These are phyloP conservation scores for Kodamaea hsintzibuensis DNA, from an alignment of 805 yeast genomes.

Conservation along the genomic window DNA sequence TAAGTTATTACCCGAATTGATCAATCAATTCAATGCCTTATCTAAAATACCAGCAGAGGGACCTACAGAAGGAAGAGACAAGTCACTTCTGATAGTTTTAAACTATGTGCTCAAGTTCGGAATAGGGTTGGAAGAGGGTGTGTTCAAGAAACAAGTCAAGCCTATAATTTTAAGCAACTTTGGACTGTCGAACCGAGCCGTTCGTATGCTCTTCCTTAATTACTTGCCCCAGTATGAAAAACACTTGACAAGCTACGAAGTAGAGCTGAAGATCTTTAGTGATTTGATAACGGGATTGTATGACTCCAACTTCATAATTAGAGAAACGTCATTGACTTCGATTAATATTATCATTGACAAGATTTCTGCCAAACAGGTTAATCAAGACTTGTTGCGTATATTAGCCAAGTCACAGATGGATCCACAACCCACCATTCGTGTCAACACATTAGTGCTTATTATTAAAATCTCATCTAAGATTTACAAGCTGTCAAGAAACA, in stretches of 20 bases:
- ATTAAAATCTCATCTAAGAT: conserved; percentile 64
- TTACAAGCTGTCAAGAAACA: conserved; percentile 56
- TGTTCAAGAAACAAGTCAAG: conserved; percentile 46
- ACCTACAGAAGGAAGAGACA: conserved; percentile 13
- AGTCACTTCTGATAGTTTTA: conserved; percentile 36
- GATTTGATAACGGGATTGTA: conserved; percentile 77
- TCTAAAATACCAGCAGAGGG: conserved; percentile 14
- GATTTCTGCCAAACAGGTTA: conserved; percentile 75
- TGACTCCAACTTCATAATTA: conserved; percentile 77
- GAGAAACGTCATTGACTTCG: conserved; percentile 78
- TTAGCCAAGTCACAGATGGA: conserved; percentile 84
- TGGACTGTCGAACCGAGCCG: conserved; percentile 69
- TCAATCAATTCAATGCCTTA: conserved; percentile 40
- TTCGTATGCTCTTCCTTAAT: conserved; percentile 70
- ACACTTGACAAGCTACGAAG: conserved; percentile 54
- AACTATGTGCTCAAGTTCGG: conserved; percentile 43
- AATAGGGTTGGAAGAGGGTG: conserved; percentile 25
- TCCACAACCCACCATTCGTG: conserved; percentile 71
- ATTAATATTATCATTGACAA: conserved; percentile 60
- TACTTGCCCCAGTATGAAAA: conserved; percentile 57
- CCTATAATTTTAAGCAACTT: conserved; percentile 69
- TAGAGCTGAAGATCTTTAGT: conserved; percentile 69
- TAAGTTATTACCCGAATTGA: conserved; percentile 71
- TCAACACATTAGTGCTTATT: conserved; percentile 70
- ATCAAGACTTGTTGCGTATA: conserved; percentile 78